Conservation (phyloP, 192 early-diverging fungal species). For the Paraglomus brasilianum region DNA sequence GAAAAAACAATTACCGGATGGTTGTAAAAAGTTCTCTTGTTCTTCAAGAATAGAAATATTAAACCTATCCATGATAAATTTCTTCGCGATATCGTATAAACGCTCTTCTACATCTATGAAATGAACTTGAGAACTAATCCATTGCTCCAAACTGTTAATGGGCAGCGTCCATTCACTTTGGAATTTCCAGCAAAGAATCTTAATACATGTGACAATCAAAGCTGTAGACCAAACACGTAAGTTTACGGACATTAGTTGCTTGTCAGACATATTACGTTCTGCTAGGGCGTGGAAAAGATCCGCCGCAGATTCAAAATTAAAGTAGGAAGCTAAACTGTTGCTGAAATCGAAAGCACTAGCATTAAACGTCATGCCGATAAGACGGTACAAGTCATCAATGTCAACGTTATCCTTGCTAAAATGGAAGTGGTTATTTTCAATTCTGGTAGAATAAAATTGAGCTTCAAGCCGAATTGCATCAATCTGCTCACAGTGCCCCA, state of each 20-base stretch:
- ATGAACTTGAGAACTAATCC: slow-evolving; percentile 17
- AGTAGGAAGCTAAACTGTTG: neutral
- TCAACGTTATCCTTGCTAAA: neutral
- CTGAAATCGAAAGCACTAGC: slow-evolving; percentile 13
- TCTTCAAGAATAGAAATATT: neutral
- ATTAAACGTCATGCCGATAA: neutral
- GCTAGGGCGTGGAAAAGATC: neutral
- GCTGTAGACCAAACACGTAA: neutral
- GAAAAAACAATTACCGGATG: too few relatives aligned
- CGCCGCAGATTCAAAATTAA: slow-evolving; percentile 14
- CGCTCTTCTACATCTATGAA: slow-evolving; percentile 7
- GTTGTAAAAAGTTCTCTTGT: neutral
- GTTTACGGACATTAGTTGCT: neutral
- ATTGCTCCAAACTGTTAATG: slow-evolving; percentile 3
- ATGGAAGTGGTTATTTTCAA: neutral
- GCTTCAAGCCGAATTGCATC: too few relatives aligned
- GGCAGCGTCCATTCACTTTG: slow-evolving; percentile 2
- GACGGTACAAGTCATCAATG: slow-evolving; percentile 5
- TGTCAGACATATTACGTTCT: neutral
- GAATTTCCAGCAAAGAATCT: slow-evolving; percentile 18
- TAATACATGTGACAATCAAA: slow-evolving; percentile 6
- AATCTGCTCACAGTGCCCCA: too few relatives aligned
- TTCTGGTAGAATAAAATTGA: slow-evolving; percentile 3
- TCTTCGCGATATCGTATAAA: slow-evolving; percentile 17
- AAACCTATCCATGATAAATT: slow-evolving; percentile 11